A percentile compares a stretch with the other conserved stretches of the same genome.
Evolutionary conservation across 2,329 filamentous ascomycete species (phyloP).

Genomic region (Neofusicoccum laricinum): DNA sequence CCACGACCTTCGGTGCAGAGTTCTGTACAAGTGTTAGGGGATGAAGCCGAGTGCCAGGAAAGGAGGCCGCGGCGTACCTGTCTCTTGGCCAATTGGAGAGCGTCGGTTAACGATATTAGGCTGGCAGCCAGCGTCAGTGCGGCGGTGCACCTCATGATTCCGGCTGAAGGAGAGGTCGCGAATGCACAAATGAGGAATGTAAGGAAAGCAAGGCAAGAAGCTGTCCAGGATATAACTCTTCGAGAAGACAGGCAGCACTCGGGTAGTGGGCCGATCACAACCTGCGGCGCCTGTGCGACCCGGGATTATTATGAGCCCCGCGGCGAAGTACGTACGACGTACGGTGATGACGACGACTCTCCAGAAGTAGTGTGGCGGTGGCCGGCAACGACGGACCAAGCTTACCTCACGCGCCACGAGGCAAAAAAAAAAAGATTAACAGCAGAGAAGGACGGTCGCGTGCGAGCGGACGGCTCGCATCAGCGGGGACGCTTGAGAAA

Average conservation of each 20-base stretch:
- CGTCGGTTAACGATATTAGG: slow-evolving; percentile 28
- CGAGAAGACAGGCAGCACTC: not conserved
- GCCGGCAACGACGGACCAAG: slow-evolving; percentile 12
- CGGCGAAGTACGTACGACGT: slow-evolving; percentile 16
- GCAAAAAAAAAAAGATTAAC: not conserved
- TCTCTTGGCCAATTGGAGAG: slow-evolving; percentile 30
- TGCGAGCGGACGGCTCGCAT: not conserved
- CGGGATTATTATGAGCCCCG: slow-evolving; percentile 16
- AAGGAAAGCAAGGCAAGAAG: not conserved
- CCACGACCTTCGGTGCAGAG: slow-evolving; percentile 42
- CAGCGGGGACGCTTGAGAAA: slow-evolving; percentile 5
- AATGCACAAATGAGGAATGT: slow-evolving; percentile 7
- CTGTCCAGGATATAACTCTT: slow-evolving; percentile 5
- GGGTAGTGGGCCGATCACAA: slow-evolving; percentile 2
- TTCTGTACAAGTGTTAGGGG: not conserved
- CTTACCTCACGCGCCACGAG: slow-evolving; percentile 14
- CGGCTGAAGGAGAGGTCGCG: not conserved
- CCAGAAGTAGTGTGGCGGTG: slow-evolving; percentile 17
- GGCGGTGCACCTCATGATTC: slow-evolving; percentile 31
- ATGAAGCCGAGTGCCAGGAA: not conserved
- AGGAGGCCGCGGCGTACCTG: slow-evolving; percentile 28
- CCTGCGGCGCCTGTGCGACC: slow-evolving; percentile 5
- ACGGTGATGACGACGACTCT: slow-evolving; percentile 18
- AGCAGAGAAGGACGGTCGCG: not conserved
- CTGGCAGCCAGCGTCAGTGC: slow-evolving; percentile 26